These are phyloP conservation scores for Gamarada debralockiae DNA, from an alignment of 495 filamentous ascomycete species.

Conservation along the genomic window DNA sequence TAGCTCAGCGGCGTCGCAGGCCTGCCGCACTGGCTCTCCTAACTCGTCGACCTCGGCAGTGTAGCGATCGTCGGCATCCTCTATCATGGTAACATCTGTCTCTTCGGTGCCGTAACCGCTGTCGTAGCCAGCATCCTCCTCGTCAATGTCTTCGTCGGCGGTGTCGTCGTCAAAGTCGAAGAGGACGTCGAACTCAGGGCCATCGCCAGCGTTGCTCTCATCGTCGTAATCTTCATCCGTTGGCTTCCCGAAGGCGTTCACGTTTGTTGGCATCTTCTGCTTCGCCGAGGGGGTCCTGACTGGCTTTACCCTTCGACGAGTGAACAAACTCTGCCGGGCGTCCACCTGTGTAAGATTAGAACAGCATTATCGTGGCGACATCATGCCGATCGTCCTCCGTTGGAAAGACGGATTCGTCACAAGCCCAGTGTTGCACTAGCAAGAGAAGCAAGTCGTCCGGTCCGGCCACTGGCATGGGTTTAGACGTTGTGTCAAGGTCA, in stretches of 20 bases:
- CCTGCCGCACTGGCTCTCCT: background rate
- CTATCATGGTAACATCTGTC: conserved; percentile 12
- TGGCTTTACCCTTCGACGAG: conserved; percentile 13
- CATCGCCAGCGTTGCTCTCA: conserved; percentile 8
- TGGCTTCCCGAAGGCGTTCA: background rate
- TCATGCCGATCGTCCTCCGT: conserved; percentile 18
- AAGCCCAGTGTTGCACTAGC: conserved; percentile 16
- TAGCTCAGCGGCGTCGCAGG: background rate
- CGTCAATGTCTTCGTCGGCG: conserved; percentile 3
- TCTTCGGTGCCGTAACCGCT: conserved; percentile 15
- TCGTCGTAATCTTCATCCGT: conserved; percentile 2
- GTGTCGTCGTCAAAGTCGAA: background rate
- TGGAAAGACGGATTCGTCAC: conserved; percentile 15
- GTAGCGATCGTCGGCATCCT: conserved; percentile 1
- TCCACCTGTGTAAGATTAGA: conserved; percentile 16
- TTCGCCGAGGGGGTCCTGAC: conserved; percentile 15
- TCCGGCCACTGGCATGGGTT: conserved; percentile 16
- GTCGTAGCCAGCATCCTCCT: background rate
- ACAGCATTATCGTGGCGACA: conserved; percentile 16
- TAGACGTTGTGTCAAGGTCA: conserved; percentile 8
- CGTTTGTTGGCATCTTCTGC: conserved; percentile 11
- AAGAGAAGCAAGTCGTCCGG: conserved; percentile 16
- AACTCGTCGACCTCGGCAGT: conserved; percentile 2
- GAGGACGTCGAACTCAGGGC: conserved; percentile 3
- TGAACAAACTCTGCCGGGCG: conserved; percentile 17